These are phyloP conservation scores for Yamadazyma epiphylla DNA, from an alignment of 1,139 yeast species.

Conservation along the genomic window DNA sequence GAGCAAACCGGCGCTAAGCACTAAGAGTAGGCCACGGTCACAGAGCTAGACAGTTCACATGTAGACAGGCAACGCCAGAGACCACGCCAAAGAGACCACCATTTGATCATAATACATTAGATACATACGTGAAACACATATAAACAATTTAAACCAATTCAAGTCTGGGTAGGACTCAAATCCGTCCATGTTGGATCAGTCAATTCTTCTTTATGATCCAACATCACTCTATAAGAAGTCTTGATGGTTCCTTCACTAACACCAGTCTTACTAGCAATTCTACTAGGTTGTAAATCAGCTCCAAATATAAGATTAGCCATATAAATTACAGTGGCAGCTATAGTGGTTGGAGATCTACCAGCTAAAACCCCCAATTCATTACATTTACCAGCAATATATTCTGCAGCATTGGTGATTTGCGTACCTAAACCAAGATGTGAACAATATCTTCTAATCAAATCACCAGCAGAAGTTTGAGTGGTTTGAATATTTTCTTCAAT, in stretches of 20 bases:
- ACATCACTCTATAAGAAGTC: constrained; percentile 82
- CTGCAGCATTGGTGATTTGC: constrained; percentile 90
- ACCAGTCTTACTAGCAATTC: constrained; percentile 92
- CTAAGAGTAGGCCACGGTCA: no score
- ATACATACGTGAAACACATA: no score
- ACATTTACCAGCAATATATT: constrained; percentile 83
- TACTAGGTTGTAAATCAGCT: constrained; percentile 63
- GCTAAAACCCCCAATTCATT: constrained; percentile 92
- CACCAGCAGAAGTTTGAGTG: constrained; percentile 90
- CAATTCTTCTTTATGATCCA: constrained; percentile 67
- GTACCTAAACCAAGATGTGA: constrained; percentile 87
- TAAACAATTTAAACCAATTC: no score
- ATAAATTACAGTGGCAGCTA: constrained; percentile 96
- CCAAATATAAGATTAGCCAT: constrained; percentile 86
- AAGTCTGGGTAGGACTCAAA: not conserved
- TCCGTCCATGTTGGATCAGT: constrained; percentile 70
- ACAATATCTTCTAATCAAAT: constrained; percentile 92
- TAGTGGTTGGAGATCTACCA: constrained; percentile 95
- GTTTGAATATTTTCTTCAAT: constrained; percentile 64
- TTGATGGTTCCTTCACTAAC: constrained; percentile 97
- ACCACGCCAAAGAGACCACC: no score
- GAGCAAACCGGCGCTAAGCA: no score
- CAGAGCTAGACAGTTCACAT: no score
- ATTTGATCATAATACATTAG: no score
- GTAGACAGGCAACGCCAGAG: no score